Evolutionary conservation across 805 yeast genomes (phyloP), one percentile per base, ranked within the genome.

Genomic region (Ogataea minuta): DNA sequence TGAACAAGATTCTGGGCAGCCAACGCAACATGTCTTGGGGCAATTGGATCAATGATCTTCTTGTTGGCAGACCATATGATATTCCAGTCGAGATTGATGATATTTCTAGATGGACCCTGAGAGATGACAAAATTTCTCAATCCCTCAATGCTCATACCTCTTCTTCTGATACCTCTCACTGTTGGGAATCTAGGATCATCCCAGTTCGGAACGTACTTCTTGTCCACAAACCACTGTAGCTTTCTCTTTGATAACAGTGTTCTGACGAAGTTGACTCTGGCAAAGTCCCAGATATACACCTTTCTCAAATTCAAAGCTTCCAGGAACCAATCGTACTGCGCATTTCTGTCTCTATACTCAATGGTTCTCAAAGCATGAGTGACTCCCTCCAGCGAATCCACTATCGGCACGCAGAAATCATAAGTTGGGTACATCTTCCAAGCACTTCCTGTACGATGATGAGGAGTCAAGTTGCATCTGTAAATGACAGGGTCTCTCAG

Each of bases 101-200:
- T 89, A 72, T 93, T 93, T 71, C 84, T 88, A 32, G 98, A 91
- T 28, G 99, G 99, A 57, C 99, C 99, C 72, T 93, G 98, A 35
- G 95, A 77, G 46, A 93, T 73, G 52, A 93, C 85, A 57, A 93
- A 93, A 74, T 86, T 85, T 67, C 91, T 80, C 64, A 93, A 79
- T 51, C 98, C 99, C 71, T 93, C 97, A 48, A 93, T 95, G 27
- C 96, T 81, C 99, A 93, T 93, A 72, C 99, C 99, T 73, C 99
- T 85, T 76, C 99, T 83, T 74, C 97, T 87, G 38, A 91, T 96
- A 72, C 99, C 99, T 67, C 98, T 83, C 27, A 93, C 96, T 32
- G 99, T 93, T 53, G 99, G 99, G 88, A 93, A 93, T 66, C 99
- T 79, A 55, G 99, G 99, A 66, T 93, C 99, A 60, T 93, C 97